Percentiles rank a stretch among this genome's conserved stretches.
Conservation (phyloP, 78 protist species). For the Dictyostelium intermedium region DNA sequence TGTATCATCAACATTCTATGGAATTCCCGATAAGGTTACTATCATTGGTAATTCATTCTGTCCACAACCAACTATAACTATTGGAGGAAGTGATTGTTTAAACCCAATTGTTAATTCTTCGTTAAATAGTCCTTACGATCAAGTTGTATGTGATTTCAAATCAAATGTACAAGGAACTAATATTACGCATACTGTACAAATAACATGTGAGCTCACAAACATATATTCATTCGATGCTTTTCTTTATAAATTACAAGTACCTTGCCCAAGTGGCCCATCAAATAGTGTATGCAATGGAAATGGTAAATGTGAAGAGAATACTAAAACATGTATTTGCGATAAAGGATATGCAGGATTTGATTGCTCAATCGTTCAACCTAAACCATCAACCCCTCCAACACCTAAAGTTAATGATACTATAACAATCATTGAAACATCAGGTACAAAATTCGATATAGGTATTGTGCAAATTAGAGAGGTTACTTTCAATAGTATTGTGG, state of each 20-base stretch:
- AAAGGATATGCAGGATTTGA: neutral
- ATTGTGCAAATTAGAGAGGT: neutral
- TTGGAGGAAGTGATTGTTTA: neutral
- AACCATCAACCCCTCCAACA: neutral
- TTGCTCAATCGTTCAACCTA: neutral
- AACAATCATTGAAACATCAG: neutral
- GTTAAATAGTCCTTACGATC: neutral
- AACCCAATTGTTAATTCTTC: neutral
- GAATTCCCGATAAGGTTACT: neutral
- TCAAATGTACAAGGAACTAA: neutral
- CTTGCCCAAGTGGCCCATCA: neutral
- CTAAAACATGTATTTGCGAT: neutral
- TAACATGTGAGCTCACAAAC: neutral
- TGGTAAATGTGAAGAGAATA: neutral
- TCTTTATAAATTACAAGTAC: neutral
- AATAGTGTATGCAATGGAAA: neutral
- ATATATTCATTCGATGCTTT: neutral
- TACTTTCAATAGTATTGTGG: neutral
- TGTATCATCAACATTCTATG: constrained; percentile 20
- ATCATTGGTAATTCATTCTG: neutral
- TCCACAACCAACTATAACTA: neutral
- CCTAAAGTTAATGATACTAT: neutral
- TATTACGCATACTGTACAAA: neutral
- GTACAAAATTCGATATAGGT: neutral
- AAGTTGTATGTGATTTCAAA: neutral